Evolutionary conservation across 2,329 filamentous ascomycete genomes (phyloP).

Genomic region (Myriosclerotinia curreyana): DNA sequence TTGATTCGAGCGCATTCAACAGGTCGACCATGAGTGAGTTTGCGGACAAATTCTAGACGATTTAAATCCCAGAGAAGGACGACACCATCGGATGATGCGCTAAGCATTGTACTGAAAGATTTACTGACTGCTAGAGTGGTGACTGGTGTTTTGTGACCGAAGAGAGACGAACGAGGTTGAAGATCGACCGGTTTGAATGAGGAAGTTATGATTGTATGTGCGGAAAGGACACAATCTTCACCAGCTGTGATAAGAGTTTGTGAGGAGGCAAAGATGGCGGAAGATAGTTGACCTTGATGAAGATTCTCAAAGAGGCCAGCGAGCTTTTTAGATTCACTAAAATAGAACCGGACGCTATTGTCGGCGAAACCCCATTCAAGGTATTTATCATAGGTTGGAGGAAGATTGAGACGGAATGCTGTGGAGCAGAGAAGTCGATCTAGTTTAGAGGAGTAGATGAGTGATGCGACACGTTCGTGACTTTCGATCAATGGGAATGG

Average conservation of each 20-base stretch:
- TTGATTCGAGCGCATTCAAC: constrained; percentile 81
- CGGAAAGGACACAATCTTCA: constrained; percentile 84
- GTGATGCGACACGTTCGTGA: constrained; percentile 73
- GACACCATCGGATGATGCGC: constrained; percentile 75
- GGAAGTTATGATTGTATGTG: constrained; percentile 68
- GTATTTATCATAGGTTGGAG: constrained; percentile 83
- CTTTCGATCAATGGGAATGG: constrained; percentile 71
- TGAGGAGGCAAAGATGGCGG: constrained; percentile 80
- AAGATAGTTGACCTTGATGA: constrained; percentile 85
- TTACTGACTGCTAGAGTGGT: constrained; percentile 80
- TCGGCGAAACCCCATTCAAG: constrained; percentile 97
- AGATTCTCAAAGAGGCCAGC: constrained; percentile 91
- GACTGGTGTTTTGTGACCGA: constrained; percentile 84
- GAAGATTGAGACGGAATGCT: constrained; percentile 81
- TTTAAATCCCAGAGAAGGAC: constrained; percentile 95
- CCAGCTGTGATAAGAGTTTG: constrained; percentile 89
- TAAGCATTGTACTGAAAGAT: constrained; percentile 84
- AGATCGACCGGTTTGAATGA: constrained; percentile 72
- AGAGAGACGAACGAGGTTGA: constrained; percentile 73
- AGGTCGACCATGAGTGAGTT: constrained; percentile 57
- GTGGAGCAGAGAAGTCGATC: constrained; percentile 82
- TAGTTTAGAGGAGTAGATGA: constrained; percentile 74
- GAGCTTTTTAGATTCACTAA: constrained; percentile 75
- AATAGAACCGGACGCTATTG: constrained; percentile 87
- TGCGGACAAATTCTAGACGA: constrained; percentile 78